A percentile compares a stretch with the other conserved stretches of the same genome.
Evolutionary conservation across 768 basidiomycete genomes (phyloP).

Genomic region (Lactarius trivialis): DNA sequence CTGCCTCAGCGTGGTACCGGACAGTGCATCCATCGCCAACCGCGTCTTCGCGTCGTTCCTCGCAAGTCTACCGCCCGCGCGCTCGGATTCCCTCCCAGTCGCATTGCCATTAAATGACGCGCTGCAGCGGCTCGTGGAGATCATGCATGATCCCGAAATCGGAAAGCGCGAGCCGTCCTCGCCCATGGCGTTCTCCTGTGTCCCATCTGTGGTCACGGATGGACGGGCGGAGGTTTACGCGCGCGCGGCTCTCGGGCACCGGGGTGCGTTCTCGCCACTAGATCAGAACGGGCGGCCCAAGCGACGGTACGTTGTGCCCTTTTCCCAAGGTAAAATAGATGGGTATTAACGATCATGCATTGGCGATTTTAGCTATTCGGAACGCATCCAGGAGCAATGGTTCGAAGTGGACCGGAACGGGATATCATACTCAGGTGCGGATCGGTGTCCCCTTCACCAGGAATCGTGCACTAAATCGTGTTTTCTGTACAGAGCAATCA

Average conservation of each 20-base stretch:
- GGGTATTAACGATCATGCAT: no score
- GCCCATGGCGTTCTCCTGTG: constrained; percentile 22
- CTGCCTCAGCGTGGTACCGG: constrained; percentile 21
- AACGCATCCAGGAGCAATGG: constrained; percentile 22
- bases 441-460: no score
- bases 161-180: constrained; percentile 6
- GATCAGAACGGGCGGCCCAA: constrained; percentile 16
- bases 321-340: no score
- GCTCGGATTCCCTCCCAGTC: constrained; percentile 2
- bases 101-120: constrained; percentile 2
- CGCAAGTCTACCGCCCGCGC: constrained; percentile 13
- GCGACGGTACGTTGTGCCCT: constrained; percentile 15
- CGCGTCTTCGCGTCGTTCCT: constrained; percentile 26
- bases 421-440: constrained; percentile 18
- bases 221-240: background rate
- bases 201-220: constrained; percentile 1
- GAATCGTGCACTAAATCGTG: background rate
- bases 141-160: constrained; percentile 10
- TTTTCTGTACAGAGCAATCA: constrained; percentile 4
- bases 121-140: constrained; percentile 9
- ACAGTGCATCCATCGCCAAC: constrained; percentile 24
- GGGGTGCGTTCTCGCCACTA: constrained; percentile 20
- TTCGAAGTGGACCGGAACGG: constrained; percentile 20
- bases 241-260: constrained; percentile 12
- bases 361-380: constrained; percentile 17